These are phyloP conservation scores for Beta corolliflora DNA, from an alignment of 179 eudicot genomes.

Conservation along the genomic window DNA sequence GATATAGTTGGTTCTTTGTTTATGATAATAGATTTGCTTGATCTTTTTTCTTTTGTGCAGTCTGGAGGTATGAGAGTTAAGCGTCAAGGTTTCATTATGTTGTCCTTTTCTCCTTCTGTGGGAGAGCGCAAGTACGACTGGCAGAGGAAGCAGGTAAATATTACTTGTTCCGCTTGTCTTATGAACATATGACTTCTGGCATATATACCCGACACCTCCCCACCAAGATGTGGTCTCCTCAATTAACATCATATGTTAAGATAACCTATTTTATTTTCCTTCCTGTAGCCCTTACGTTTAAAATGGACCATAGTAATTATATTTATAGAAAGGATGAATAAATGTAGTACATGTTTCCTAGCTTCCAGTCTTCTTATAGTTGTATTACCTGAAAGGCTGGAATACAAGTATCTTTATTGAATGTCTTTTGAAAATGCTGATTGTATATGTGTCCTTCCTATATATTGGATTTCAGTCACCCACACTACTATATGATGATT, in stretches of 20 bases:
- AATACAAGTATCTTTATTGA: background rate
- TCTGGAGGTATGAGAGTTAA: slow-evolving; percentile 64
- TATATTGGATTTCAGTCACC: background rate
- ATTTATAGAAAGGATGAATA: background rate
- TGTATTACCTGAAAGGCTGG: background rate
- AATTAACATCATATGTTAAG: background rate
- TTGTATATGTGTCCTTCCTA: background rate
- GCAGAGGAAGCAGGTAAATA: slow-evolving; percentile 84
- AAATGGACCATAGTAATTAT: background rate
- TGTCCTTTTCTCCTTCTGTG: slow-evolving; percentile 68
- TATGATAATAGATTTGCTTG: background rate
- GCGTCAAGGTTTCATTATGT: slow-evolving; percentile 68
- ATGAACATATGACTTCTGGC: background rate
- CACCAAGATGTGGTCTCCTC: background rate
- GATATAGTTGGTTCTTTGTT: background rate
- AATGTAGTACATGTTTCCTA: background rate
- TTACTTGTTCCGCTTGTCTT: background rate
- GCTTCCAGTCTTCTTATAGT: background rate
- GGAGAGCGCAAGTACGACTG: slow-evolving; percentile 96
- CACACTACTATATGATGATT: background rate
- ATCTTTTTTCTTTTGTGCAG: slow-evolving; percentile 35
- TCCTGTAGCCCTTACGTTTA: background rate
- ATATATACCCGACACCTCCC: slow-evolving; percentile 8
- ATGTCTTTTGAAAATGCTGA: background rate
- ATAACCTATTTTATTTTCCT: background rate